phyloP scores from a whole-genome alignment of 2,329 filamentous ascomycete species.

The Colletotrichum tabaci region DNA sequence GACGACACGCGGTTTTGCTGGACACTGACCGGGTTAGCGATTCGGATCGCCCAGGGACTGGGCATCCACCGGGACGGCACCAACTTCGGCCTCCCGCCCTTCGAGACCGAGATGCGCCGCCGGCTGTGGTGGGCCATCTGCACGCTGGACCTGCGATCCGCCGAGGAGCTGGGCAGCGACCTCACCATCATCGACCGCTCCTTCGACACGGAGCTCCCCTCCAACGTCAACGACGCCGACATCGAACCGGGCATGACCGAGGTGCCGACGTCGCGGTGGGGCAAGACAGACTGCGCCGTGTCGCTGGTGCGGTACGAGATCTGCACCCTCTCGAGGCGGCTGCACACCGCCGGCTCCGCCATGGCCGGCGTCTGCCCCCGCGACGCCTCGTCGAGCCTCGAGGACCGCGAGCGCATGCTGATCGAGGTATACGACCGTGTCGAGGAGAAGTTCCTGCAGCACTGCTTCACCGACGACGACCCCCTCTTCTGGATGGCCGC shows the following conservation, averaged over 20 bases:
- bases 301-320: constrained; percentile 68
- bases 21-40: constrained; percentile 70
- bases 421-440: constrained; percentile 68
- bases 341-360: constrained; percentile 53
- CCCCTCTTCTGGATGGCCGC: constrained; percentile 78
- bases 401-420: constrained; percentile 61
- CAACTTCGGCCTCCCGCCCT: constrained; percentile 66
- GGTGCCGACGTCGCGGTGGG: constrained; percentile 62
- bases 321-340: constrained; percentile 55
- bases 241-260: constrained; percentile 63
- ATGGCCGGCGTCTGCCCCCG: constrained; percentile 51
- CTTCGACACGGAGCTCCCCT: constrained; percentile 65
- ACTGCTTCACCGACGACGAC: constrained; percentile 60
- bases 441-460: constrained; percentile 67
- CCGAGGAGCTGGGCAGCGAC: constrained; percentile 68
- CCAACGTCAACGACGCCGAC: constrained; percentile 66
- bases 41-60: constrained; percentile 73
- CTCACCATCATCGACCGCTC: constrained; percentile 57
- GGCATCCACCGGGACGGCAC: constrained; percentile 72
- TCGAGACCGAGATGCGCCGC: constrained; percentile 73
- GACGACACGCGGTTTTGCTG: constrained; percentile 70
- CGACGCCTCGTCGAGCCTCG: constrained; percentile 49
- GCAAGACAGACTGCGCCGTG: constrained; percentile 67
- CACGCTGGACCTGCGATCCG: constrained; percentile 68
- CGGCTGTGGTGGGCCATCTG: constrained; percentile 75